Conservation (phyloP, 1,139 yeast genomes). For the Meyerozyma guilliermondii region DNA sequence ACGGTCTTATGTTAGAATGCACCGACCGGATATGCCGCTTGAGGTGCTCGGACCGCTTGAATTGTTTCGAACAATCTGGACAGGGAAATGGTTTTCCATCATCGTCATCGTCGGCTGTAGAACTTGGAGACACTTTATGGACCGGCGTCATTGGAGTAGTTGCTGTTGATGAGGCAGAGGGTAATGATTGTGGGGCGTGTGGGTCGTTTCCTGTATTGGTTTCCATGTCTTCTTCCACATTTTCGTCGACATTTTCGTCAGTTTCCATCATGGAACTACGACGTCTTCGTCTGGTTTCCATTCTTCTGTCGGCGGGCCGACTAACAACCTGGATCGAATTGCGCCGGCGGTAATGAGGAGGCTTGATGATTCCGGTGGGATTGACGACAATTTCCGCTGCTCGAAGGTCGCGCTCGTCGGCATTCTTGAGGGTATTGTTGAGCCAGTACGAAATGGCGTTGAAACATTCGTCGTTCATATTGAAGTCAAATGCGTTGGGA, state of each 20-base stretch:
- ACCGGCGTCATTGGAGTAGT: neutral
- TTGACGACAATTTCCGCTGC: constrained; percentile 18
- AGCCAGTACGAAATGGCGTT: constrained; percentile 37
- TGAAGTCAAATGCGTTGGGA: constrained; percentile 19
- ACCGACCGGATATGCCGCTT: constrained; percentile 46
- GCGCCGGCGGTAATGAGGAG: constrained; percentile 14
- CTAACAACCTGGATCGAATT: constrained; percentile 18
- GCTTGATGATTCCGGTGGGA: constrained; percentile 22
- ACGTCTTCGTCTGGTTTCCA: neutral
- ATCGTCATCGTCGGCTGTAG: constrained; percentile 6
- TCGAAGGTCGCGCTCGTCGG: constrained; percentile 4
- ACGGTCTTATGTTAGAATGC: constrained; percentile 44
- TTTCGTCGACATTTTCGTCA: neutral
- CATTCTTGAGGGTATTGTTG: constrained; percentile 15
- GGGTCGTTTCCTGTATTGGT: neutral
- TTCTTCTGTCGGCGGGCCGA: neutral
- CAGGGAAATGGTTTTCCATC: constrained; percentile 34
- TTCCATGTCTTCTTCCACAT: neutral
- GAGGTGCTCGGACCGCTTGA: constrained; percentile 45
- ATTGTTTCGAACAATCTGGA: constrained; percentile 41
- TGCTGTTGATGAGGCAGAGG: neutral
- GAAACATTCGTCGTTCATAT: constrained; percentile 39
- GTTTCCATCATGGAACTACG: neutral
- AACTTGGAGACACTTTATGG: neutral
- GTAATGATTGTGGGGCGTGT: neutral